These are phyloP conservation scores for Mycocentrospora acerina DNA, from an alignment of 2,329 filamentous ascomycete species.

Conservation along the genomic window DNA sequence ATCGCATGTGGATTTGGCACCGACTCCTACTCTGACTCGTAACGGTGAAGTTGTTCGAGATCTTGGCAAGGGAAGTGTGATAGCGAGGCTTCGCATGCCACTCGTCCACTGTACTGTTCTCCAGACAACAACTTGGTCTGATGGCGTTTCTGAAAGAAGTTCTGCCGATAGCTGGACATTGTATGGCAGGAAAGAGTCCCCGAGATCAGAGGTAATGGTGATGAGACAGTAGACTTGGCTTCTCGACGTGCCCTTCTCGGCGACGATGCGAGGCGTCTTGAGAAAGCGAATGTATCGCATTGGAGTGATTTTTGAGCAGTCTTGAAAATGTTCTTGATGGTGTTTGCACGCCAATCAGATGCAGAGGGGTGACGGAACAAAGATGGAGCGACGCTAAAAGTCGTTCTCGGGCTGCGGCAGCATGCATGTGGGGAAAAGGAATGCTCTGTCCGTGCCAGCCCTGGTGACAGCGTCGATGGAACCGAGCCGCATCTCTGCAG, in stretches of 20 bases:
- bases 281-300: constrained; percentile 67
- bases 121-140: constrained; percentile 45
- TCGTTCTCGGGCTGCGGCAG: constrained; percentile 2
- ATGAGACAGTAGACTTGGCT: constrained; percentile 46
- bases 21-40: constrained; percentile 44
- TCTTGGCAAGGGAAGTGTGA: constrained; percentile 46
- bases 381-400: constrained; percentile 4
- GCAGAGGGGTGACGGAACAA: constrained; percentile 1
- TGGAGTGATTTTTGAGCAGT: background rate
- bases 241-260: constrained; percentile 32
- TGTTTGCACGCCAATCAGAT: background rate
- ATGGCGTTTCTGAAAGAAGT: constrained; percentile 31
- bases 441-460: too few relatives aligned
- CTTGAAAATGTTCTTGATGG: background rate
- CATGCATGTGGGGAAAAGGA: constrained; percentile 18
- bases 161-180: constrained; percentile 48
- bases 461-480: constrained; percentile 5
- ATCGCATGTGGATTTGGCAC: constrained; percentile 28
- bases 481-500: constrained; percentile 4
- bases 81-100: constrained; percentile 47
- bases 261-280: constrained; percentile 58
- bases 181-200: constrained; percentile 62
- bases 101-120: constrained; percentile 48
- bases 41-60: constrained; percentile 42
- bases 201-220: constrained; percentile 69